Conservation (phyloP, 257 asterid species). For the Solanum etuberosum region DNA sequence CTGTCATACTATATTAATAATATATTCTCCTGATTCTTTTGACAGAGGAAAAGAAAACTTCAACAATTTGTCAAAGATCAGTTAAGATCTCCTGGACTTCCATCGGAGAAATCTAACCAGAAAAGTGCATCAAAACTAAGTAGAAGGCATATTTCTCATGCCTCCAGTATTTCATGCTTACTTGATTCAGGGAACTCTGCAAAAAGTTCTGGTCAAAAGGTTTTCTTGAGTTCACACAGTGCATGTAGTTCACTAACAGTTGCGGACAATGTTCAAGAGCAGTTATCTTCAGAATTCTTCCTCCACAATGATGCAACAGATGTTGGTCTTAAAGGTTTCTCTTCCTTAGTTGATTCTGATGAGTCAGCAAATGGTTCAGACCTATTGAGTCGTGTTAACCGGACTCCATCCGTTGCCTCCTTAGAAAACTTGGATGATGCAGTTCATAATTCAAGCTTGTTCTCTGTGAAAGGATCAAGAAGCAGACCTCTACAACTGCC, state of each 20-base stretch:
- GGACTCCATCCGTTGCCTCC: slow-evolving; percentile 4
- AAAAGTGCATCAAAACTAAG: slow-evolving; percentile 17
- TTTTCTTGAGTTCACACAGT: slow-evolving; percentile 23
- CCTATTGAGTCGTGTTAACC: slow-evolving; percentile 27
- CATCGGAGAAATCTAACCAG: slow-evolving; percentile 15
- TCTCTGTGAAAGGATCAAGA: slow-evolving; percentile 6
- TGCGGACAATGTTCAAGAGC: slow-evolving; percentile 24
- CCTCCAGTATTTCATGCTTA: slow-evolving; percentile 41
- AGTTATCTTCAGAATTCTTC: slow-evolving; percentile 17
- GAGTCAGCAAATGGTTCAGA: slow-evolving; percentile 46
- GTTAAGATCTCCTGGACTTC: slow-evolving; percentile 23
- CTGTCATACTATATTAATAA: not conserved
- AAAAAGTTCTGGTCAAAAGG: slow-evolving; percentile 18
- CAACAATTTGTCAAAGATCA: slow-evolving; percentile 39
- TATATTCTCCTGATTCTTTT: not conserved
- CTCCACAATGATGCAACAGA: slow-evolving; percentile 11
- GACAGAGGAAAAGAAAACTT: slow-evolving; percentile 64
- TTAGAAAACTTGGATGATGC: slow-evolving; percentile 8
- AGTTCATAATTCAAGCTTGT: slow-evolving; percentile 12
- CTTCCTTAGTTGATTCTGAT: slow-evolving; percentile 32
- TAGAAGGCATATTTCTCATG: slow-evolving; percentile 30
- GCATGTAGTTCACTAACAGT: slow-evolving; percentile 38
- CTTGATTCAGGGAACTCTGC: slow-evolving; percentile 34
- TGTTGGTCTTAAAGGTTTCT: slow-evolving; percentile 14
- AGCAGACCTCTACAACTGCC: slow-evolving; percentile 24